Percentiles rank a stretch among this genome's conserved stretches.
Conservation (phyloP, 1,139 yeast species). For the Wickerhamomyces sp. region DNA sequence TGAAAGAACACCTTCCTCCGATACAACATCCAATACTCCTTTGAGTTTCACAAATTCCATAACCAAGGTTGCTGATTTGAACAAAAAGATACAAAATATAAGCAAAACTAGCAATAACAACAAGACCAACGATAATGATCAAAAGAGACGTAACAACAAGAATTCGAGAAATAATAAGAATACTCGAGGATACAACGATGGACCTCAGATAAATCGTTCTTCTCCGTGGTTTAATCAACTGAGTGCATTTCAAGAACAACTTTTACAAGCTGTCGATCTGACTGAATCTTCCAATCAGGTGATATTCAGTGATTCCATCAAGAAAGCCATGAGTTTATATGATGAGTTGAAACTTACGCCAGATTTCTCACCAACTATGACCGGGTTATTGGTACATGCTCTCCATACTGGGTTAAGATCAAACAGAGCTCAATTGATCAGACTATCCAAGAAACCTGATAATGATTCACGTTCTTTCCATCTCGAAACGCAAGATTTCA, state of each 20-base stretch:
- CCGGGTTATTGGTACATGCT: conserved; percentile 40
- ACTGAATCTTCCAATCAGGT: conserved; percentile 17
- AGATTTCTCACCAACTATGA: conserved; percentile 39
- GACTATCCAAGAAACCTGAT: conserved; percentile 48
- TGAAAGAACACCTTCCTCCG: conserved; percentile 19
- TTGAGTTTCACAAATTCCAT: conserved; percentile 17
- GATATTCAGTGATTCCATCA: conserved; percentile 39
- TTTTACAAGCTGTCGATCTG: conserved; percentile 27
- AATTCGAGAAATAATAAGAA: conserved; percentile 24
- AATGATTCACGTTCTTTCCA: conserved; percentile 49
- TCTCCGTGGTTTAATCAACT: conserved; percentile 39
- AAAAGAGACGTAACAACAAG: conserved; percentile 24
- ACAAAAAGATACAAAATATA: conserved; percentile 26
- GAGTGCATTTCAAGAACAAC: conserved; percentile 43
- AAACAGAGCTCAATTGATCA: conserved; percentile 43
- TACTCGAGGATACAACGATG: conserved; percentile 13
- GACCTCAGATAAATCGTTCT: conserved; percentile 25
- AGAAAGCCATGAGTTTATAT: conserved; percentile 42
- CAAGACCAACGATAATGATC: conserved; percentile 28
- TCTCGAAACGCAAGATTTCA: conserved; percentile 40
- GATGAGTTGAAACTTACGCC: conserved; percentile 38
- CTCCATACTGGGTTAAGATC: conserved; percentile 47
- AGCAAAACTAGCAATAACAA: conserved; percentile 14
- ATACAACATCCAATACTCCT: conserved; percentile 1
- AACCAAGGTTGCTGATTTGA: conserved; percentile 20